phyloP scores from a whole-genome alignment of 805 yeast genomes.

The Hanseniaspora guilliermondii region DNA sequence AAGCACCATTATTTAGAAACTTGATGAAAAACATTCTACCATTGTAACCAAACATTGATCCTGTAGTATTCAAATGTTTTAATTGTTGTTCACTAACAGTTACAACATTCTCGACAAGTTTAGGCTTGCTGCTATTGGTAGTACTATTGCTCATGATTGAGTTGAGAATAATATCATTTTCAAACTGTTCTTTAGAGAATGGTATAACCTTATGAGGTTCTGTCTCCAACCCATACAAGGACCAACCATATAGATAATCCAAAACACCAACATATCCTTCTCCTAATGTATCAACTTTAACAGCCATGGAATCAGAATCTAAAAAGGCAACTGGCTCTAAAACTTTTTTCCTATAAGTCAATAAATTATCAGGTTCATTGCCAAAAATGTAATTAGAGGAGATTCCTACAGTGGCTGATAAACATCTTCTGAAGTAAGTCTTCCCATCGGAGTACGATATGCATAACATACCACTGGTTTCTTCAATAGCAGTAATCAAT shows the following conservation, averaged over 20 bases:
- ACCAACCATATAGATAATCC: constrained; percentile 58
- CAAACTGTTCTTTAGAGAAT: constrained; percentile 60
- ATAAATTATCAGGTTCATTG: background rate
- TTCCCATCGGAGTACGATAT: constrained; percentile 11
- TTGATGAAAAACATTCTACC: constrained; percentile 58
- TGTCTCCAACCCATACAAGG: constrained; percentile 82
- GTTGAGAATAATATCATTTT: constrained; percentile 52
- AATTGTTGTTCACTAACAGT: constrained; percentile 58
- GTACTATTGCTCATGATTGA: constrained; percentile 7
- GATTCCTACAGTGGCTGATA: constrained; percentile 10
- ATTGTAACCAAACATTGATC: constrained; percentile 70
- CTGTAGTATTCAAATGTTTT: constrained; percentile 66
- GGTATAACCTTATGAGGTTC: constrained; percentile 82
- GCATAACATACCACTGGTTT: constrained; percentile 8
- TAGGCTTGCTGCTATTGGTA: background rate
- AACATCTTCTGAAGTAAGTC: constrained; percentile 25
- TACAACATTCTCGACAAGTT: constrained; percentile 39
- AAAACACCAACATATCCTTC: constrained; percentile 62
- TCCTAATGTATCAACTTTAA: constrained; percentile 72
- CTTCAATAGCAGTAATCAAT: constrained; percentile 3
- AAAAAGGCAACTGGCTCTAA: constrained; percentile 72
- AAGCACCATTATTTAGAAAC: constrained; percentile 55
- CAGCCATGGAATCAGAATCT: constrained; percentile 69
- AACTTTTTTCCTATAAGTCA: constrained; percentile 15
- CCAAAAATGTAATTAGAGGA: constrained; percentile 3